Percentiles rank a stretch among this genome's conserved stretches.
Evolutionary conservation across 2,329 filamentous ascomycete species (phyloP).

Genomic region (Onygenales sp.): DNA sequence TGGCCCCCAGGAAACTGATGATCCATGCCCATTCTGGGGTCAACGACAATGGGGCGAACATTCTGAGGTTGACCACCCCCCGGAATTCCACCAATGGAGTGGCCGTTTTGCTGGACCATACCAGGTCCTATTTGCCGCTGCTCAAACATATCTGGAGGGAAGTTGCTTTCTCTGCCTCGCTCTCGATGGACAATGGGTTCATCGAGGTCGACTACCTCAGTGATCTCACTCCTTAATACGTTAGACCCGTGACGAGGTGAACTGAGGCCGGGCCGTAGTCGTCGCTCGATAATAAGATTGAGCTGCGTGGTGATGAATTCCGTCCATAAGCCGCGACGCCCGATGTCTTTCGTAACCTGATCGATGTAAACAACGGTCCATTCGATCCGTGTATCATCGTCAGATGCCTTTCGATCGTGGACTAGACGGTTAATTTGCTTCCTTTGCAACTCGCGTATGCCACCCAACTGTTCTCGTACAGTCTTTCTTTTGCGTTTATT

Average conservation of each 20-base stretch:
- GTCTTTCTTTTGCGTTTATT: constrained; percentile 20
- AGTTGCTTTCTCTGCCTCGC: background rate
- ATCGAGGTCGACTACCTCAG: constrained; percentile 6
- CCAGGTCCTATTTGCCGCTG: background rate
- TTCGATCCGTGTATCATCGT: constrained; percentile 21
- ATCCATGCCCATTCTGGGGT: background rate
- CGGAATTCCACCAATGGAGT: background rate
- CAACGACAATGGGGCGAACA: too few species aligned
- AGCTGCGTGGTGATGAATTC: constrained; percentile 24
- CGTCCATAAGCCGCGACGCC: constrained; percentile 10
- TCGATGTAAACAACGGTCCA: constrained; percentile 31
- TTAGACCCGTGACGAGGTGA: background rate
- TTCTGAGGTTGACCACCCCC: background rate
- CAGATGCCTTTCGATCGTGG: constrained; percentile 18
- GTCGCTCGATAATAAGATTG: constrained; percentile 25
- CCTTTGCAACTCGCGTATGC: constrained; percentile 19
- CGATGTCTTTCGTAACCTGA: constrained; percentile 18
- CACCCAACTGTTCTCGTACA: constrained; percentile 20
- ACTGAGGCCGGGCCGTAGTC: constrained; percentile 13
- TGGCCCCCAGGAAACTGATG: background rate
- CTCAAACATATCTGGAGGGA: background rate
- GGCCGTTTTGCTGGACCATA: background rate
- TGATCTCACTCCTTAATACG: constrained; percentile 9
- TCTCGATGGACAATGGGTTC: background rate
- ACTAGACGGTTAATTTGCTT: constrained; percentile 28